These are phyloP conservation scores for Cladosporium sp. DNA, from an alignment of 2,329 filamentous ascomycete genomes.

Conservation along the genomic window DNA sequence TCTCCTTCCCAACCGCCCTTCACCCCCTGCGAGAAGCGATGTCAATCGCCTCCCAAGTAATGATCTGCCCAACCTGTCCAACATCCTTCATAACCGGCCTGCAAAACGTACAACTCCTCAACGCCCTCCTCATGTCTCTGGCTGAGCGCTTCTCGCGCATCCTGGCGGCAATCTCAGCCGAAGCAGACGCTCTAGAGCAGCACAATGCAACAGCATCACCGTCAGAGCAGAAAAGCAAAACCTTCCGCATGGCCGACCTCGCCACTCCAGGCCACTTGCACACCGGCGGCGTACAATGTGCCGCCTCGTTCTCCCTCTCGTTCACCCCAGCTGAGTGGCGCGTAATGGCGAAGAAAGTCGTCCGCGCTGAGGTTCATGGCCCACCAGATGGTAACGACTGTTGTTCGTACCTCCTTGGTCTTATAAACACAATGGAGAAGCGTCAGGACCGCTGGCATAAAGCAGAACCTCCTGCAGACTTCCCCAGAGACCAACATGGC, in stretches of 20 bases:
- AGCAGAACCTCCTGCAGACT: slow-evolving; percentile 1
- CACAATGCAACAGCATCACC: neutral
- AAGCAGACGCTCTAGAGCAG: slow-evolving; percentile 30
- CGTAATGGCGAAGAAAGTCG: slow-evolving; percentile 40
- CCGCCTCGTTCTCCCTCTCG: slow-evolving; percentile 42
- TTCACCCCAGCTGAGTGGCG: slow-evolving; percentile 42
- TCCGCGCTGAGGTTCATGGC: slow-evolving; percentile 42
- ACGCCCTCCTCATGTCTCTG: slow-evolving; percentile 39
- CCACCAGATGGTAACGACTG: slow-evolving; percentile 24
- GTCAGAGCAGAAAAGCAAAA: slow-evolving; percentile 25
- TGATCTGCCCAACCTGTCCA: slow-evolving; percentile 42
- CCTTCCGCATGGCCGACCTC: slow-evolving; percentile 42
- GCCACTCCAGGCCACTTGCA: slow-evolving; percentile 38
- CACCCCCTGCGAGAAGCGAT: slow-evolving; percentile 40
- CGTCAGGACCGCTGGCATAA: slow-evolving; percentile 43
- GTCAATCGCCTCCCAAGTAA: slow-evolving; percentile 34
- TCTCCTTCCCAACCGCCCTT: slow-evolving; percentile 42
- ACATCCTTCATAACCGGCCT: slow-evolving; percentile 38
- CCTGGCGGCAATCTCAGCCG: slow-evolving; percentile 37
- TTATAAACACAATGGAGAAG: slow-evolving; percentile 38
- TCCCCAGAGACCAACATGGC: slow-evolving; percentile 14
- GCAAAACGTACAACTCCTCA: slow-evolving; percentile 43
- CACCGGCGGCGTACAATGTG: slow-evolving; percentile 39
- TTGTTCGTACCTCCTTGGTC: slow-evolving; percentile 31
- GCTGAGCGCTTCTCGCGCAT: slow-evolving; percentile 40